Conservation (phyloP, 345 rosid genomes). For the Crucihimalaya himalaica region DNA sequence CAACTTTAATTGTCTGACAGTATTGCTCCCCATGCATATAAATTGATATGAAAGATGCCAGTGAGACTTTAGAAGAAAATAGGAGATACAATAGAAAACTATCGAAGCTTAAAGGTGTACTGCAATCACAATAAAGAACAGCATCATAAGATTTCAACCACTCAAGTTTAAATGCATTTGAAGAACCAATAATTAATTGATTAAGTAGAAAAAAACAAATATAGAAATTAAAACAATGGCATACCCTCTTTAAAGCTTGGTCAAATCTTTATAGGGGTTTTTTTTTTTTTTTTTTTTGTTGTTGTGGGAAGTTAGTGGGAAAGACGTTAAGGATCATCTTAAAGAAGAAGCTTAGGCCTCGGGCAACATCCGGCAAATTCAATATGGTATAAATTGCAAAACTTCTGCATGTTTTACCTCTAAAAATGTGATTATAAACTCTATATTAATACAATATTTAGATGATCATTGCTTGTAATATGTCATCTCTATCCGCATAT, state of each 20-base stretch:
- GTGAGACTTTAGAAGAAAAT: constrained; percentile 3
- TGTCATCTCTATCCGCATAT: too few relatives aligned
- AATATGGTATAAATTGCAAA: background rate
- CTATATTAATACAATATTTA: background rate
- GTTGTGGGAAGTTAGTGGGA: background rate
- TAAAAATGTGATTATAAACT: background rate
- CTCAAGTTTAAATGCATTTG: constrained; percentile 39
- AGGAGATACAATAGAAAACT: constrained; percentile 11
- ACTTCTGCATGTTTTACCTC: background rate
- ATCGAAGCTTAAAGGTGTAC: constrained; percentile 32
- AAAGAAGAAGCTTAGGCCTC: background rate
- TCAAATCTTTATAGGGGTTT: background rate
- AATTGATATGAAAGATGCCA: constrained; percentile 37
- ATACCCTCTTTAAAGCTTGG: constrained; percentile 25
- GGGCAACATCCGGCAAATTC: background rate
- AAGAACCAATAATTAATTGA: constrained; percentile 30
- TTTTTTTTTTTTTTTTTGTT: background rate
- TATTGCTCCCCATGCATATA: constrained; percentile 26
- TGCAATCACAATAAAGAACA: constrained; percentile 37
- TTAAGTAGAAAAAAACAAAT: constrained; percentile 4
- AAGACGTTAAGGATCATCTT: constrained; percentile 14
- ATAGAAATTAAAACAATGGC: constrained; percentile 8
- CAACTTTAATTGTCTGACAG: constrained; percentile 30
- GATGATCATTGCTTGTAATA: background rate
- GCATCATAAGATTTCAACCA: constrained; percentile 39